Percentiles rank a stretch among this genome's conserved stretches.
Evolutionary conservation across 2,329 filamentous ascomycete species (phyloP).

Genomic region (Lecanicillium sp.): DNA sequence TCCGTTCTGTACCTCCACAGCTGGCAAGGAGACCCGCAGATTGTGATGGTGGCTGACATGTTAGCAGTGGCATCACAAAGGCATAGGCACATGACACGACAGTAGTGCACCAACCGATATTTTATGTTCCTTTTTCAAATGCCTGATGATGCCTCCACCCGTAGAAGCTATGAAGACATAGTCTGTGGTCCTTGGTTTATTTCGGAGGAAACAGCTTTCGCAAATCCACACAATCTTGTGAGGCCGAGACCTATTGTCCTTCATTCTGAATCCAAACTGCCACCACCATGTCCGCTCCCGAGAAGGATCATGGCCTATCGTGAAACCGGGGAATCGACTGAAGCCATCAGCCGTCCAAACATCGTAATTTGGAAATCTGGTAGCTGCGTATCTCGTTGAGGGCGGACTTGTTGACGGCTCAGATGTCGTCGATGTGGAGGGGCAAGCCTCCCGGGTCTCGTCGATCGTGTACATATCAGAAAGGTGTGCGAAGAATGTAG

Average conservation of each 20-base stretch:
- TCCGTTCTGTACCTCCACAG: not conserved
- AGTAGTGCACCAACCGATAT: not conserved
- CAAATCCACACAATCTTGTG: not conserved
- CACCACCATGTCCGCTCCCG: slow-evolving; percentile 2
- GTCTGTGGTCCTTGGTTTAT: not conserved
- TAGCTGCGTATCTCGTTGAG: not conserved
- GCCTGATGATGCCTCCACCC: not conserved
- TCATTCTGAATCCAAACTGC: slow-evolving; percentile 5
- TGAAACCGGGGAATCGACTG: not conserved
- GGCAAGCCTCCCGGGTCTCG: not conserved
- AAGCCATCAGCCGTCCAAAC: not conserved
- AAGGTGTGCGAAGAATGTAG: not conserved
- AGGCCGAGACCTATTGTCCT: not conserved
- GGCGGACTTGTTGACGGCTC: not conserved
- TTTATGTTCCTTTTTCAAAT: slow-evolving; percentile 2
- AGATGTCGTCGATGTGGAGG: not conserved
- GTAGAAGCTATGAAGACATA: not conserved
- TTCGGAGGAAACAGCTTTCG: not conserved
- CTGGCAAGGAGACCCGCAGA: not conserved
- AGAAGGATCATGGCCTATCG: slow-evolving; percentile 1
- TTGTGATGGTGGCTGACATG: not conserved
- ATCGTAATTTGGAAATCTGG: not conserved
- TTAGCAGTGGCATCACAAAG: not conserved
- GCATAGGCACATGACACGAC: not conserved
- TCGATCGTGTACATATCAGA: not conserved